phyloP scores from a whole-genome alignment of 305 asterid genomes.

The Fraxinus sp. region DNA sequence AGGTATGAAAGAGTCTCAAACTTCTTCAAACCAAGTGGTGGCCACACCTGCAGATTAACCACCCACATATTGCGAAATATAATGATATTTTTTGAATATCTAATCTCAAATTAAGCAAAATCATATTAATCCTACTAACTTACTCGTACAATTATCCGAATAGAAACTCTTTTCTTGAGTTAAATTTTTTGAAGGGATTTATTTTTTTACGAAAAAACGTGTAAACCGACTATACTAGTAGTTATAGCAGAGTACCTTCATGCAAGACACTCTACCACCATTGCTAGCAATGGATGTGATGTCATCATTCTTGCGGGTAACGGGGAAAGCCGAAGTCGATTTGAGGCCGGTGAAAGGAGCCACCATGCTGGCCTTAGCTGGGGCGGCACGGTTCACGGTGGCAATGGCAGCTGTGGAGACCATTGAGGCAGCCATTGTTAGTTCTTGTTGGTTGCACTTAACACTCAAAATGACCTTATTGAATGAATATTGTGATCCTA shows the following conservation, averaged over 20 bases:
- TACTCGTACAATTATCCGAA: not conserved
- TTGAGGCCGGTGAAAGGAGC: constrained; percentile 50
- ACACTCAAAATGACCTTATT: not conserved
- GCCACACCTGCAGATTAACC: constrained; percentile 23
- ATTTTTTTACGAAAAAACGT: not conserved
- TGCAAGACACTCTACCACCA: constrained; percentile 49
- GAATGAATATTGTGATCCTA: not conserved
- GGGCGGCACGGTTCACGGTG: constrained; percentile 32
- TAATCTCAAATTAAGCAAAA: not conserved
- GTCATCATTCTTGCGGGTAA: constrained; percentile 37
- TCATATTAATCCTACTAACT: not conserved
- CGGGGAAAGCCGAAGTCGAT: constrained; percentile 40
- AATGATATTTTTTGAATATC: not conserved
- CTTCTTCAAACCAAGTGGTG: constrained; percentile 27
- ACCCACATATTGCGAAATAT: not conserved
- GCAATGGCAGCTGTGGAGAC: constrained; percentile 29
- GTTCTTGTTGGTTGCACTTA: not conserved
- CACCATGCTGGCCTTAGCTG: constrained; percentile 50
- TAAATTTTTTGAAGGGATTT: not conserved
- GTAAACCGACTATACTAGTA: not conserved
- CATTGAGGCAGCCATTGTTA: constrained; percentile 45
- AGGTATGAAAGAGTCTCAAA: constrained; percentile 44
- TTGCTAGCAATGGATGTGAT: constrained; percentile 43
- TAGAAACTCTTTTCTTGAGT: not conserved
- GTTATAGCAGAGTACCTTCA: constrained; percentile 29